Conservation (phyloP, 169 alveolate genomes). For the Plasmodium vivax region DNA sequence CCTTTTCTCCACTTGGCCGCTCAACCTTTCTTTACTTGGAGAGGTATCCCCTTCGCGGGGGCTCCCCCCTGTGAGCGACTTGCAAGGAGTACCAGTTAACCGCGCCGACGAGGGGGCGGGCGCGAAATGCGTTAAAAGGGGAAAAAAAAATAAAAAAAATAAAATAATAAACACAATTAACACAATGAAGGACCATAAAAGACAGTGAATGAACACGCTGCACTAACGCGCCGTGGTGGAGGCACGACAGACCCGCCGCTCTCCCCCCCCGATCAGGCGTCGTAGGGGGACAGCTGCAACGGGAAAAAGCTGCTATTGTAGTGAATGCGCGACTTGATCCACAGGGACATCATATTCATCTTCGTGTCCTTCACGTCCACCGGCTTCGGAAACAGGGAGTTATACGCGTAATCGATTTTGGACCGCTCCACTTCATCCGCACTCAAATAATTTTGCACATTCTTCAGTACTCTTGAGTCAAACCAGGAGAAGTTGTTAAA, state of each 20-base stretch:
- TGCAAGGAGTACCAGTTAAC: neutral
- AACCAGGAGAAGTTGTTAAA: conserved; percentile 79
- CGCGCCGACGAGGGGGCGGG: neutral
- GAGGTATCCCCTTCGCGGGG: neutral
- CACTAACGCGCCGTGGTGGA: neutral
- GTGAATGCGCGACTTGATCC: conserved; percentile 81
- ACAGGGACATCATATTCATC: conserved; percentile 77
- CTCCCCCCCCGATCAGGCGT: neutral
- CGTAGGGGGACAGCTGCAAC: conserved; percentile 51
- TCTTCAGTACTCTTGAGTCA: conserved; percentile 74
- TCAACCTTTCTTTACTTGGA: neutral
- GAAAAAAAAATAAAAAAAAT: neutral
- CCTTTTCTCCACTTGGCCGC: neutral
- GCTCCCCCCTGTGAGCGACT: neutral
- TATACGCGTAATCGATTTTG: conserved; percentile 79
- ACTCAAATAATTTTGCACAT: conserved; percentile 74
- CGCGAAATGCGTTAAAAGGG: neutral
- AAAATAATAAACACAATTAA: neutral
- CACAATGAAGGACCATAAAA: neutral
- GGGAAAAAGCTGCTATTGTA: conserved; percentile 63
- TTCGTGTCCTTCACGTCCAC: conserved; percentile 73
- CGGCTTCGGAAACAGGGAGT: conserved; percentile 79
- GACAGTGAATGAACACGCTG: neutral
- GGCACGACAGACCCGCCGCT: neutral
- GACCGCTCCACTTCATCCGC: conserved; percentile 75